A percentile compares a stretch with the other conserved stretches of the same genome.
Conservation (phyloP, 352 stramenopile genomes). For the Elongisporangium undulatum region DNA sequence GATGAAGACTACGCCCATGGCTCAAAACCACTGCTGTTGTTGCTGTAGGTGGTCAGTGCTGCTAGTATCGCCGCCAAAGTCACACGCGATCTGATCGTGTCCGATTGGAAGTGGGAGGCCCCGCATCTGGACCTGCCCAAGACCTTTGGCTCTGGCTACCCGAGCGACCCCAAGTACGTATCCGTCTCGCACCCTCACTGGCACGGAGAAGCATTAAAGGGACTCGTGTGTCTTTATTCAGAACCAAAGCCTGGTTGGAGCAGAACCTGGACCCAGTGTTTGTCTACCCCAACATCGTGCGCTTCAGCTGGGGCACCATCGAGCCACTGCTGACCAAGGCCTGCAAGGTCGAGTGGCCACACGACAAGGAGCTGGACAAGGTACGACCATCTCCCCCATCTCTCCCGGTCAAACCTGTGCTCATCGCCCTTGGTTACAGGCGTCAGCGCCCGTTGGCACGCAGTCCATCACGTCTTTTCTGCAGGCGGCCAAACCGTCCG, state of each 20-base stretch:
- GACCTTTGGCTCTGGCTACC: constrained; percentile 90
- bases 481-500: constrained; percentile 25
- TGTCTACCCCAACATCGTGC: constrained; percentile 89
- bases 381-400: constrained; percentile 7
- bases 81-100: constrained; percentile 85
- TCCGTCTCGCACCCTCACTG: no score
- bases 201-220: not conserved
- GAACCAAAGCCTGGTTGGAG: constrained; percentile 85
- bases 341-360: constrained; percentile 59
- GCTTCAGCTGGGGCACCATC: constrained; percentile 91
- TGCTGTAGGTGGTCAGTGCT: constrained; percentile 77
- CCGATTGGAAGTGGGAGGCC: constrained; percentile 89
- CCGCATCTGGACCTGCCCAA: constrained; percentile 48
- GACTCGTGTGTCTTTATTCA: constrained; percentile 8
- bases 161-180: constrained; percentile 87
- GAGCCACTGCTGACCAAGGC: constrained; percentile 50
- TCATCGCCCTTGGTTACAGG: constrained; percentile 14
- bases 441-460: constrained; percentile 48
- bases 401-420: not conserved
- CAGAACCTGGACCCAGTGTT: constrained; percentile 87
- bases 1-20: no score
- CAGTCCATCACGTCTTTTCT: constrained; percentile 84
- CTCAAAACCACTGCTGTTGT: not conserved
- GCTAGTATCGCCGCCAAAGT: constrained; percentile 94
- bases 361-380: constrained; percentile 68